Evolutionary conservation across 192 early-diverging fungal genomes (phyloP).

Genomic region (Dimargaris cristalligena): DNA sequence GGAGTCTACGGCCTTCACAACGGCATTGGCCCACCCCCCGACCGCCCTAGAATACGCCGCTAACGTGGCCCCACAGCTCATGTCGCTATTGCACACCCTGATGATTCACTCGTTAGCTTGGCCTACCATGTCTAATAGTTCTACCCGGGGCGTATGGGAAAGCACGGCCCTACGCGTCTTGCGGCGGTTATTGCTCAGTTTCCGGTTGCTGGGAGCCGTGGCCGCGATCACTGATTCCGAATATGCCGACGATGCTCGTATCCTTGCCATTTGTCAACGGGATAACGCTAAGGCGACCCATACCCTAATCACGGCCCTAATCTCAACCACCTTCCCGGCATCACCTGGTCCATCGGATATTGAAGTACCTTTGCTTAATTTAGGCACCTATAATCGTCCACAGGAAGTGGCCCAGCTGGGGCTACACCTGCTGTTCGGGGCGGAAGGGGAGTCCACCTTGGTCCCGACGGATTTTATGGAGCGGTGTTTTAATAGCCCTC

Average conservation of each 20-base stretch:
- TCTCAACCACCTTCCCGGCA: background rate
- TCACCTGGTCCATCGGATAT: background rate
- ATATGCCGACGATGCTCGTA: no score
- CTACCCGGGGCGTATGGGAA: background rate
- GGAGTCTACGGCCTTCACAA: background rate
- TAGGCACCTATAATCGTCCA: background rate
- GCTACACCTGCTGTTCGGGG: background rate
- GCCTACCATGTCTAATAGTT: no score
- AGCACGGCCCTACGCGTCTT: background rate
- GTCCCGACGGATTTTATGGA: background rate
- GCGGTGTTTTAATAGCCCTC: background rate
- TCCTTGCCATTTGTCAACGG: background rate
- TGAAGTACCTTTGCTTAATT: background rate
- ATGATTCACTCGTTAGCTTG: background rate
- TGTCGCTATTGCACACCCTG: background rate
- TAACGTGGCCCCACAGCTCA: background rate
- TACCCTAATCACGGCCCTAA: no score
- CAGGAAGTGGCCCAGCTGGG: conserved; percentile 6
- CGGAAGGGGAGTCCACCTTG: background rate
- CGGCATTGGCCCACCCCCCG: background rate
- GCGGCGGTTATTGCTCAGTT: background rate
- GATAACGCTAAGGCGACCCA: background rate
- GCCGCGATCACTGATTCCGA: no score
- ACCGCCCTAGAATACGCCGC: conserved; percentile 1
- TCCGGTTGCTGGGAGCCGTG: background rate